phyloP scores from a whole-genome alignment of 2,329 filamentous ascomycete genomes.

The Aspergillus ustus region DNA sequence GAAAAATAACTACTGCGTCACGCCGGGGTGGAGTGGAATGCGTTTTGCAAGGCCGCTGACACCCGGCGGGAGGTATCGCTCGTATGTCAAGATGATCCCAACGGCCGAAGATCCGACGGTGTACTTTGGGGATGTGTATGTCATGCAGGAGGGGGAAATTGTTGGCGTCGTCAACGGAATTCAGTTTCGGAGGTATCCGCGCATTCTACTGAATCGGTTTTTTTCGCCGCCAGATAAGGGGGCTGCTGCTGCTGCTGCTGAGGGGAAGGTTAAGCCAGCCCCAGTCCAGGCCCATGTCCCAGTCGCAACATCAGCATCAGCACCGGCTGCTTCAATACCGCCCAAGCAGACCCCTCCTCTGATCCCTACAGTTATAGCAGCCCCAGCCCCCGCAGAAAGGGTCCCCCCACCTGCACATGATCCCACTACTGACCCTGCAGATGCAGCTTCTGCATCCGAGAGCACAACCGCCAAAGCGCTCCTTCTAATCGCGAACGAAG shows the following conservation, averaged over 20 bases:
- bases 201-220: slow-evolving; percentile 27
- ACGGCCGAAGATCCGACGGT: slow-evolving; percentile 34
- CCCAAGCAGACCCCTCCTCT: too few species aligned
- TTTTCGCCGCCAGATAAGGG: slow-evolving; percentile 21
- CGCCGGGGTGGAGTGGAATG: slow-evolving; percentile 21
- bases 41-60: slow-evolving; percentile 32
- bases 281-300: too few species aligned
- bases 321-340: neutral
- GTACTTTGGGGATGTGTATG: slow-evolving; percentile 47
- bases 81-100: slow-evolving; percentile 39
- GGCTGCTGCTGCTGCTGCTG: neutral
- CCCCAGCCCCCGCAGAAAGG: neutral
- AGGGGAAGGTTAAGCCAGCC: too few species aligned
- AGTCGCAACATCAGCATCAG: too few species aligned
- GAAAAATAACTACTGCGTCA: slow-evolving; percentile 12
- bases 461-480: slow-evolving; percentile 24
- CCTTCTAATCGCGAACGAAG: slow-evolving; percentile 34
- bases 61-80: slow-evolving; percentile 31
- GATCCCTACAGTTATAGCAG: too few species aligned
- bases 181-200: slow-evolving; percentile 40
- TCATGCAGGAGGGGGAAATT: slow-evolving; percentile 39
- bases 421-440: too few species aligned
- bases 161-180: slow-evolving; percentile 39
- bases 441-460: neutral
- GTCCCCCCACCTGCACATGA: too few species aligned